phyloP scores from a whole-genome alignment of 257 asterid species.

The Solanum arcanum region DNA sequence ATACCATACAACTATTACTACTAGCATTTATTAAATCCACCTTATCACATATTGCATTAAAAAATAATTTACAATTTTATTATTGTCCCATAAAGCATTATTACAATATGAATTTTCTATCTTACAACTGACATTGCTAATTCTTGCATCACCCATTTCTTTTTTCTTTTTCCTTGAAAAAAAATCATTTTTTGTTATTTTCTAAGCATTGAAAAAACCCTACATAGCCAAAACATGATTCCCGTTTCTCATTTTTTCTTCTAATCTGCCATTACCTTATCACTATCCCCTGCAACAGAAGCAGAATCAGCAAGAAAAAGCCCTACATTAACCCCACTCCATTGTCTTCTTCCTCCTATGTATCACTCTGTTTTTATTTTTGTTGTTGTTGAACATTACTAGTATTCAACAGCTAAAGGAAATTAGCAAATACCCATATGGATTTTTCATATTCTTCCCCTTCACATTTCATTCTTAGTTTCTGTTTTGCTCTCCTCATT shows the following conservation, averaged over 20 bases:
- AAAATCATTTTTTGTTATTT: neutral
- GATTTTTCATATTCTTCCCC: slow-evolving; percentile 19
- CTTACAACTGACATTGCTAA: neutral
- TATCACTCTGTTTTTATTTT: neutral
- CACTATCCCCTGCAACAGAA: neutral
- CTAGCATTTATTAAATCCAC: neutral
- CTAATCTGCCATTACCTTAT: neutral
- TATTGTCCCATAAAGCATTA: neutral
- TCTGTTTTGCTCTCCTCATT: slow-evolving; percentile 29
- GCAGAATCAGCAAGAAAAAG: slow-evolving; percentile 1
- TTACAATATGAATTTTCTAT: too few relatives aligned
- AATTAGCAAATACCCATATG: slow-evolving; percentile 17
- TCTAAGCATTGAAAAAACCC: neutral
- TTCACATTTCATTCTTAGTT: slow-evolving; percentile 11
- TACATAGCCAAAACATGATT: neutral
- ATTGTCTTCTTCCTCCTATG: neutral
- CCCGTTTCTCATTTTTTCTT: neutral
- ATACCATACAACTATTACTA: neutral
- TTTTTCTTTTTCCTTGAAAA: neutral
- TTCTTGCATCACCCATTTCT: neutral
- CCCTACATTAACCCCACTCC: slow-evolving; percentile 1
- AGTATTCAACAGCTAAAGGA: neutral
- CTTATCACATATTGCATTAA: neutral
- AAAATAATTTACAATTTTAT: neutral
- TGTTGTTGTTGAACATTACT: neutral